Base-by-base conservation (phyloP, 345 rosid genomes). In the Bretschneidera sinensis region DNA sequence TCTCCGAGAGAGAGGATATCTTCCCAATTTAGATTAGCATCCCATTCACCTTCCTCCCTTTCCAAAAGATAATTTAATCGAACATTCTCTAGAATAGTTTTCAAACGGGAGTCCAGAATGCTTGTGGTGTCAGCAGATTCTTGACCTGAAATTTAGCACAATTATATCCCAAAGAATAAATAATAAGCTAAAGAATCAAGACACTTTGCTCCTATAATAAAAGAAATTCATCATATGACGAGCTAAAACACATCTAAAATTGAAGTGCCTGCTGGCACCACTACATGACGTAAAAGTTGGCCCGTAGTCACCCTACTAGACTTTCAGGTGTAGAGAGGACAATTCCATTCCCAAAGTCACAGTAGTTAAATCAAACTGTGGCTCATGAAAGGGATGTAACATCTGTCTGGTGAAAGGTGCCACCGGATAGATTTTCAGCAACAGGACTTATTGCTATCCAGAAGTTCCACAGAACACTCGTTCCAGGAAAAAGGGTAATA, bases 1-100 rank as follows among this genome's bases (percentile, higher is more conserved):
- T 94, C 99, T 52, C 99, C 99, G 7, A 94, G 96, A 63, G 99
- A 94, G 17, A 94, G 88, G 55, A 74, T 85, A 66, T 94, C 92
- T 79, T 91, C 96, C 99, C 99, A 94, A 64, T 86, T 85, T 34
- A 72, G 63, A 58, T 66, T 65, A 48, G 97, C 85, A 74, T 91
- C 92, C 97, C 95, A 94, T 53, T 92, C 92, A 57, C 81, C 77
- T 68, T 76, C 87, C 56, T 81, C 96, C 75, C 99, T 79, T 65
- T 88, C 97, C 77, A 91, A 68, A 51, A 94, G 92, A 80, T 94
- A 94, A 62, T 71, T 83, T 55, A 94, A 72, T 47, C 96, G 74
- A 56, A 94, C 96, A 78, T 82, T 85, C 67, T 88, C 91, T 51
- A 94, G 78, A 34, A 91, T 85, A 58, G 71, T 75, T 83, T 80